These are phyloP conservation scores for Penicillium sp. DNA, from an alignment of 2,329 filamentous ascomycete species.

Conservation along the genomic window DNA sequence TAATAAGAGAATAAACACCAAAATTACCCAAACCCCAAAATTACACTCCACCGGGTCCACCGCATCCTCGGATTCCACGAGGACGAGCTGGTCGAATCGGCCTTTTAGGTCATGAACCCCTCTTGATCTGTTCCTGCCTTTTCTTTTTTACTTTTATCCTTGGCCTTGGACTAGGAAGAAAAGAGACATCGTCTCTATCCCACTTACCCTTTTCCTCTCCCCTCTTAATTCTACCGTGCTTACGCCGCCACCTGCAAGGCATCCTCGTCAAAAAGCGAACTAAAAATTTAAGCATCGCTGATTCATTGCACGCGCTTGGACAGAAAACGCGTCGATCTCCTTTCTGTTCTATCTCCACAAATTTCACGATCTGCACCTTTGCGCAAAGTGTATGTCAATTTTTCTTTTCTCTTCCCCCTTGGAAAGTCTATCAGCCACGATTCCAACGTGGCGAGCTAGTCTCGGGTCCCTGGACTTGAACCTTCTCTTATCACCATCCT, in stretches of 20 bases:
- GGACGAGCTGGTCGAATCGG: conserved; percentile 23
- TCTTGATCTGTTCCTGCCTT: conserved; percentile 22
- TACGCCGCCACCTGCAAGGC: conserved; percentile 35
- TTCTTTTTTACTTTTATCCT: too few species aligned
- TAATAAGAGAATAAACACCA: background rate
- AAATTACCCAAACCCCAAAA: background rate
- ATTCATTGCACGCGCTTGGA: conserved; percentile 15
- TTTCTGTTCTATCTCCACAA: conserved; percentile 15
- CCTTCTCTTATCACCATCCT: conserved; percentile 4
- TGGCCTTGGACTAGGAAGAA: conserved; percentile 7
- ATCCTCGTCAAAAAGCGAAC: conserved; percentile 34
- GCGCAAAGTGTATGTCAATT: background rate
- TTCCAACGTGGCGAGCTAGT: conserved; percentile 18
- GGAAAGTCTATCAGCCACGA: conserved; percentile 10
- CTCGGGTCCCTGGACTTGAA: conserved; percentile 19
- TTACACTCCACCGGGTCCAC: background rate
- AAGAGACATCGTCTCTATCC: background rate
- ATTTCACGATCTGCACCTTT: conserved; percentile 11
- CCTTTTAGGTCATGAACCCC: conserved; percentile 30
- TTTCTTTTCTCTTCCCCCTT: background rate
- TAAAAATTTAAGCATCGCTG: conserved; percentile 40
- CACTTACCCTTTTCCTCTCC: background rate
- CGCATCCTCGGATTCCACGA: conserved; percentile 37
- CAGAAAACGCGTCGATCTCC: conserved; percentile 20
- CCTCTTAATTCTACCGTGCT: conserved; percentile 19